A percentile compares a stretch with the other conserved stretches of the same genome.
phyloP scores from a whole-genome alignment of 2,329 filamentous ascomycete species.

The Aspergillus sojae region DNA sequence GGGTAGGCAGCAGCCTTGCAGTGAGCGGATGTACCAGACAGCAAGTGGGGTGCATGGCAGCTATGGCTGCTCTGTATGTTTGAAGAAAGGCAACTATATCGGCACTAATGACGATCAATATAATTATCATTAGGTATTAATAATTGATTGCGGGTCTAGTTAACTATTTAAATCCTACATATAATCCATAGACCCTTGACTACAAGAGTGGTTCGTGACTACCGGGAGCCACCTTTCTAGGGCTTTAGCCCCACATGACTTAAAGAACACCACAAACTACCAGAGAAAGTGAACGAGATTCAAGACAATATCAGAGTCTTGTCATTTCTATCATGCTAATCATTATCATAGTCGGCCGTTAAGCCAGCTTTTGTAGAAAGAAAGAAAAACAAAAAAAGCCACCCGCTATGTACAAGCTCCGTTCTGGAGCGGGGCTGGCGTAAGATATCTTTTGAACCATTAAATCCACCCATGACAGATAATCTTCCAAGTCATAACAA shows the following conservation, averaged over 20 bases:
- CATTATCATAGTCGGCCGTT: conserved; percentile 19
- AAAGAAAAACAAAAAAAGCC: not conserved
- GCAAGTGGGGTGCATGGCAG: no score
- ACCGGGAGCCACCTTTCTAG: conserved; percentile 1
- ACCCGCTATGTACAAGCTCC: conserved; percentile 24
- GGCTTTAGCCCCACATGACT: not conserved
- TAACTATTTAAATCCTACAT: not conserved
- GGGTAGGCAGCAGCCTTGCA: no score
- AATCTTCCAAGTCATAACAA: conserved; percentile 19
- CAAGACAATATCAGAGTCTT: conserved; percentile 9
- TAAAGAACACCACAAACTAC: not conserved
- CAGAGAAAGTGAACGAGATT: not conserved
- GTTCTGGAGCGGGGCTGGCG: conserved; percentile 11
- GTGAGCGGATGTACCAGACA: no score
- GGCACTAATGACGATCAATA: not conserved
- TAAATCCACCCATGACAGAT: conserved; percentile 7
- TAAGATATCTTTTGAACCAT: conserved; percentile 14
- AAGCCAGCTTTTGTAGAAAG: conserved; percentile 1
- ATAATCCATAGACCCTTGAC: not conserved
- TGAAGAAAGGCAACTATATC: not conserved
- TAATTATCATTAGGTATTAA: not conserved
- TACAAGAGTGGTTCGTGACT: not conserved
- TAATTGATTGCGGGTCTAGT: not conserved
- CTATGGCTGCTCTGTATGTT: not conserved
- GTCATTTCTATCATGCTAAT: conserved; percentile 25